Evolutionary conservation across 1,284 basidiomycete species (phyloP), one percentile per base, ranked within the genome.

Genomic region (Vanrija sp.): DNA sequence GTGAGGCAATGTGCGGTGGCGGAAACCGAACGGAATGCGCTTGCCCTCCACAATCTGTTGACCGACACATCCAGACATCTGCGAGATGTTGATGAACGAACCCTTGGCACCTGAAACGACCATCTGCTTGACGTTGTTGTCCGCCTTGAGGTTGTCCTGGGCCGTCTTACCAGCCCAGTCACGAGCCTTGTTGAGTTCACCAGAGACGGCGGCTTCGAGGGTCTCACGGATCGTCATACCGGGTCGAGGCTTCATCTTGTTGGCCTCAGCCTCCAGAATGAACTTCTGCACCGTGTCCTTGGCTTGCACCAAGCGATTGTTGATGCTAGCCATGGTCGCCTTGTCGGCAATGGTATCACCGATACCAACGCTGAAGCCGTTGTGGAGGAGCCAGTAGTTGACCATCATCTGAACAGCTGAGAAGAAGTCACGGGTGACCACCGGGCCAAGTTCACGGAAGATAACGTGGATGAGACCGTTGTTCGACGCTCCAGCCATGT

Each of bases 91-190:
- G 83, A 98, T 98, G 81, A 92, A 94, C 0, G 90, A 93, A 78
- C 94, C 94, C 78, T 98, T 98, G 24, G 96, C 96, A 41, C 96
- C 95, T 14, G 96, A 93, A 10, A 95, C 91, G 66, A 98, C 95
- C 96, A 98, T 98, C 83, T 98, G 95, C 82, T 98, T 98, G 80
- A 98, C 95, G 67, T 98, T 98, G 81, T 98, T 98, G 78, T 95
- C 93, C 73, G 92, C 90, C 79, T 97, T 97, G 82, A 98, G 80
- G 70, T 88, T 88, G 77, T 91, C 87, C 79, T 98, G 92, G 16
- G 95, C 96, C 49, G 88, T 89, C 70, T 91, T 89, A 81, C 96
- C 96, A 38, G 91, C 93, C 59, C 85, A 83, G 72, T 98, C 96
- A 82, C 95, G 92, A 60, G 95, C 96, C 77, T 87, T 82, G 77